Evolutionary conservation across 2,329 filamentous ascomycete species (phyloP), one percentile per base, ranked within the genome.

Genomic region (Penicillium verrucosum): DNA sequence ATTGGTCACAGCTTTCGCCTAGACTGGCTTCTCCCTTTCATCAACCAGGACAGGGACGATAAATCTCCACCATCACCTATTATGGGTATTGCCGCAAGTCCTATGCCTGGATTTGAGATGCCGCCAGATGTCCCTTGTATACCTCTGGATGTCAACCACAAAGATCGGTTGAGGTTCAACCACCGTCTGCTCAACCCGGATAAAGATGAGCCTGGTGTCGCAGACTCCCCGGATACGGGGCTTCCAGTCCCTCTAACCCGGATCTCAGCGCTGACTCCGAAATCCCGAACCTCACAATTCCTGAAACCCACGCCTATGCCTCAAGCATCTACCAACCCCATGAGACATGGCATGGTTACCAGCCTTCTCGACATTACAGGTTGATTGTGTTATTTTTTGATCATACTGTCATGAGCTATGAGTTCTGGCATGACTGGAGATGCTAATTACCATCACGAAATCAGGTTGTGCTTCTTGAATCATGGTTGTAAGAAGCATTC

Each of bases 331-430:
- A 74, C 32, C 64, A 68, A n/a, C 72, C 73, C 7, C 61, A 68
- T 12, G 72, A 75, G 56, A 45, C 46, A 41, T 78, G 77, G 74
- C 72, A 73, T 40, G 72, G 74, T 14, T 69, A 66, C 48, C 73
- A 75, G 42, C 69, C 70, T 21, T 78, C 73, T 16, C 76, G 78
- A 21, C 73, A 74, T 43, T 80, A 80, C 59, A 69, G 85, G 29
- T 60, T 88, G 21, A 68, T 88, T 59, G 70, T 88, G 65, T 78
- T 79, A 57, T 87, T 81, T 67, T 71, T 69, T 16, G 81, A 87
- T 66, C 78, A 84, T 59, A 80, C 80, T 0, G 73, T 86, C 8
- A 68, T 86, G 71, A 82, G 78, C 57, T 88, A 86, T 70, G 85
- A 87, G 72, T 75, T 87, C 36, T 78, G 72, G 70, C 75, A 77